Percentiles rank a stretch among this genome's conserved stretches.
phyloP scores from a whole-genome alignment of 768 basidiomycete species.

The Sutorius australiensis region DNA sequence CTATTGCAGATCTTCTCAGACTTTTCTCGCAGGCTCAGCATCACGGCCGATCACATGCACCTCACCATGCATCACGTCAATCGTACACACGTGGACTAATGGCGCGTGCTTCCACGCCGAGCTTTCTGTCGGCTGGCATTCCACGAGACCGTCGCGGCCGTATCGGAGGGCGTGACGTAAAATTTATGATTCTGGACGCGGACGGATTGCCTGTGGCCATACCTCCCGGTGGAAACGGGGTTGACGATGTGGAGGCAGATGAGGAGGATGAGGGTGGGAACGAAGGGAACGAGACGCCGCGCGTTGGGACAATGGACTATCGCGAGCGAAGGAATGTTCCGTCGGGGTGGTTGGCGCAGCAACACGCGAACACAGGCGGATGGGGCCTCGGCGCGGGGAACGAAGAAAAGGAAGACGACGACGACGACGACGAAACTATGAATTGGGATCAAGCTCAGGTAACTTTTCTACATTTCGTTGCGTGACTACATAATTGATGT shows the following conservation, averaged over 20 bases:
- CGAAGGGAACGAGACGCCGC: constrained; percentile 57
- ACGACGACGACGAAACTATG: constrained; percentile 59
- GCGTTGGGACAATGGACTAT: constrained; percentile 43
- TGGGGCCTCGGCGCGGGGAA: constrained; percentile 70
- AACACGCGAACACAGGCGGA: constrained; percentile 54
- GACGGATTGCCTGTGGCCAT: constrained; percentile 21
- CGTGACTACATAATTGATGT: not conserved
- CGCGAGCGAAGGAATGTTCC: constrained; percentile 6
- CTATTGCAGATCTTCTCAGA: constrained; percentile 62
- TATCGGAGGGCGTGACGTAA: constrained; percentile 45
- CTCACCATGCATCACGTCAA: constrained; percentile 30
- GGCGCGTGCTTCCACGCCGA: constrained; percentile 41
- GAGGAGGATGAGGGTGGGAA: constrained; percentile 36
- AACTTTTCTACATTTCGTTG: not conserved
- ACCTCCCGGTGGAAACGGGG: constrained; percentile 3
- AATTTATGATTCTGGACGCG: constrained; percentile 28
- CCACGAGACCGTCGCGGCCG: constrained; percentile 79
- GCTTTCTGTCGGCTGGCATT: constrained; percentile 66
- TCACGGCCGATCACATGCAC: constrained; percentile 24
- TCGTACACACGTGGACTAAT: constrained; percentile 26
- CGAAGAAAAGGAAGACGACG: constrained; percentile 58
- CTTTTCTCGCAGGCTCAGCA: constrained; percentile 54
- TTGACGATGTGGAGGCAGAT: constrained; percentile 32
- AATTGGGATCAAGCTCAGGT: constrained; percentile 76
- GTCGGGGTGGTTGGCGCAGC: constrained; percentile 36